Conservation (phyloP, 2,329 filamentous ascomycete genomes). For the Ophiostoma sp. region DNA sequence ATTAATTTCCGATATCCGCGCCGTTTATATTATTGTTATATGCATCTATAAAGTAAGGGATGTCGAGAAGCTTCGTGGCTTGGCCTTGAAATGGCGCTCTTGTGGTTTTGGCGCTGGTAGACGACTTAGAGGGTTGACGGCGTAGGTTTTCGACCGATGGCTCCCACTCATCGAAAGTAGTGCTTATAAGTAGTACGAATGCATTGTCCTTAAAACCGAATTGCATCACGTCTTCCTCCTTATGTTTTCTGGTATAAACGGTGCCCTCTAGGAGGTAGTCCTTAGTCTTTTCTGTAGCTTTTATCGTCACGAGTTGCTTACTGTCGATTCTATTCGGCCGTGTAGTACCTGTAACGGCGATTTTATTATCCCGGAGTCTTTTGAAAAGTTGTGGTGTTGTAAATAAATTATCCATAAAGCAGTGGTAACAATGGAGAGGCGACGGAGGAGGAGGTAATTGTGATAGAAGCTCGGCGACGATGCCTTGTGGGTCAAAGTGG, state of each 20-base stretch:
- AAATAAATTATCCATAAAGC: background rate
- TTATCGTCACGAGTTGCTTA: background rate
- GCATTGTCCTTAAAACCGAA: conserved; percentile 6
- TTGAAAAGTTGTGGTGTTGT: background rate
- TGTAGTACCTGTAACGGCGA: background rate
- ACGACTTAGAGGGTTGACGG: too few species aligned
- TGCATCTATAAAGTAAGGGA: too few species aligned
- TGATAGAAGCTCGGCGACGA: background rate
- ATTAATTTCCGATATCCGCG: too few species aligned
- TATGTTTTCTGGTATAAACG: background rate
- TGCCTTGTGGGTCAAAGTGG: too few species aligned
- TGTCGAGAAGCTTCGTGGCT: too few species aligned
- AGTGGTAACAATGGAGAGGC: background rate
- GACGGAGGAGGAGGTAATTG: background rate
- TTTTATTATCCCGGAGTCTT: background rate
- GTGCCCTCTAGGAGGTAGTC: background rate
- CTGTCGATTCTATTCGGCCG: background rate
- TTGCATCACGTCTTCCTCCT: background rate
- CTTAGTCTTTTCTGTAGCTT: background rate
- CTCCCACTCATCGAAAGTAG: too few species aligned
- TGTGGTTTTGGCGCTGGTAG: too few species aligned
- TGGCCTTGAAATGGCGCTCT: too few species aligned
- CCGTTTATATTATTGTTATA: too few species aligned
- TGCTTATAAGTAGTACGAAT: background rate
- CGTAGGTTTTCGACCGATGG: too few species aligned